A percentile compares a stretch with the other conserved stretches of the same genome.
Conservation (phyloP, 306 rosid genomes). For the Chamaecrista fasciculata region DNA sequence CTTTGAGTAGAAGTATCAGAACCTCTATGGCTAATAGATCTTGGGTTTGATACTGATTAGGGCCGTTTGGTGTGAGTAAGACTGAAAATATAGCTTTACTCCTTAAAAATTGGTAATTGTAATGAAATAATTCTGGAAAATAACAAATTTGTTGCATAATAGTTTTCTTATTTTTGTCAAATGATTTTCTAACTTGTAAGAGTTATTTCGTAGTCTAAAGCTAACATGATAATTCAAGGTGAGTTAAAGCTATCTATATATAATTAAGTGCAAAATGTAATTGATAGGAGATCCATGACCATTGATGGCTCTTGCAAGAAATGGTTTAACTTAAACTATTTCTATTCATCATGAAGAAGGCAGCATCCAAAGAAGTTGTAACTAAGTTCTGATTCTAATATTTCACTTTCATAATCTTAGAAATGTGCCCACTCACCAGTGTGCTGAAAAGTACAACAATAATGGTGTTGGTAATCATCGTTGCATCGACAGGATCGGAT, state of each 20-base stretch:
- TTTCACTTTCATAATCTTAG: neutral
- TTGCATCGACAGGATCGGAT: conserved; percentile 61
- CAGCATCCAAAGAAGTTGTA: neutral
- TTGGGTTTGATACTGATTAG: neutral
- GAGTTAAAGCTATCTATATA: neutral
- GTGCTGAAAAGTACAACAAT: conserved; percentile 84
- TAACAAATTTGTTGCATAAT: too few species aligned
- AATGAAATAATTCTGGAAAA: too few species aligned
- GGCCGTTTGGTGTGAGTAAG: too few species aligned
- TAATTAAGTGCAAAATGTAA: neutral
- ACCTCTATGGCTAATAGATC: neutral
- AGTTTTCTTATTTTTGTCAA: too few species aligned
- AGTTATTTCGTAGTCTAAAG: too few species aligned
- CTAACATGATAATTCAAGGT: too few species aligned
- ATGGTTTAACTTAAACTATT: neutral
- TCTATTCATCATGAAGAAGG: neutral
- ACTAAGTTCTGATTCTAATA: neutral
- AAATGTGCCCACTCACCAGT: conserved; percentile 46
- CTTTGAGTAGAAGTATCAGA: neutral
- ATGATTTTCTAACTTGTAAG: too few species aligned
- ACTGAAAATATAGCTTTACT: too few species aligned
- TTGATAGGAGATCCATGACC: neutral
- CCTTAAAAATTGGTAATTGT: too few species aligned
- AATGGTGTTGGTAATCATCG: conserved; percentile 82
- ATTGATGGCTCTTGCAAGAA: neutral